Evolutionary conservation across 352 stramenopile species (phyloP), one percentile per base, ranked within the genome.

Genomic region (Phytopythium aichiense): DNA sequence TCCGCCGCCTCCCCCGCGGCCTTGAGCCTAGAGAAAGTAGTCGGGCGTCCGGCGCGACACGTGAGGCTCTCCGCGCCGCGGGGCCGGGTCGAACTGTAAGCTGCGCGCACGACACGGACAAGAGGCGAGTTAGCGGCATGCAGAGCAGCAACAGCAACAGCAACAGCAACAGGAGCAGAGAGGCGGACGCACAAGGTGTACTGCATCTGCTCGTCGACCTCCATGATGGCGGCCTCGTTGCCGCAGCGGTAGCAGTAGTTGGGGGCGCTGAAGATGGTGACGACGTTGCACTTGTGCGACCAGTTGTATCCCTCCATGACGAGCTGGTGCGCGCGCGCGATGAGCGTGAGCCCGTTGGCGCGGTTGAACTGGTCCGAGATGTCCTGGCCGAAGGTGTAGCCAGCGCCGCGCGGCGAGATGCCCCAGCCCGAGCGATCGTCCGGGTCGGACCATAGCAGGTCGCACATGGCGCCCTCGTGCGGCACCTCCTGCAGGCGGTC

Each of bases 241-340:
- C 97, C 97, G 71, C 96, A 99, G 52, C 97, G 88, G 79, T 99
- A 99, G 79, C 97, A 99, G 76, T 99, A 99, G 79, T 99, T 99
- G 18, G 97, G 97, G 45, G 97, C 97, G 38, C 89, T 98, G 77
- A 99, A 99, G 61, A 99, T 97, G 30, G 97, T 99, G 22, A 99
- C 96, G 40, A 99, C 95, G 60, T 97, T 98, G 77, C 88, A 92
- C 58, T 98, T 96, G 71, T 99, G 96, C 23, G 88, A 94, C 91
- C 91, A 98, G 63, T 99, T 72, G 63, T 68, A 73, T 46, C 82
- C 78, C 52, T 97, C 96, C 72, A 98, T 96, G 85, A 91, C 82
- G 35, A 97, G 76, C 54, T 98, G 92, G 74, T 99, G 96, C n/a
- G 96, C 96, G 65, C 97, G 83, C 63, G 96, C 98, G 71, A 99